phyloP scores from a whole-genome alignment of 257 asterid genomes.

The Nicotiana obtusifolia region DNA sequence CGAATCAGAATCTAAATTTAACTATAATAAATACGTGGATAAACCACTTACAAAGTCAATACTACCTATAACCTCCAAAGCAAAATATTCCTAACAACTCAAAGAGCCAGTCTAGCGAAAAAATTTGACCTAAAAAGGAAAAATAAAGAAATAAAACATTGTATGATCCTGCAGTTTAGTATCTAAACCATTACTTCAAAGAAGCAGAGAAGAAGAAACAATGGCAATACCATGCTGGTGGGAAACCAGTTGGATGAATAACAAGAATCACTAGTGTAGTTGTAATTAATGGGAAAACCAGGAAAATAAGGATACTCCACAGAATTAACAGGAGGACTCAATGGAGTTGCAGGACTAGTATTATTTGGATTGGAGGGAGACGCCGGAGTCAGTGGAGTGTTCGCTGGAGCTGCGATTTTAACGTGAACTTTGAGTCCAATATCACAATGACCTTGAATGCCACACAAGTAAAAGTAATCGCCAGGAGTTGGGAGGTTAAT shows the following conservation, averaged over 20 bases:
- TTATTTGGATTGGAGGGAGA: too few relatives aligned
- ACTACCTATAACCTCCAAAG: neutral
- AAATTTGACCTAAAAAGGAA: too few relatives aligned
- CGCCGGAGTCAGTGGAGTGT: too few relatives aligned
- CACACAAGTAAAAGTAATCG: neutral
- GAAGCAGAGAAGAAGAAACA: neutral
- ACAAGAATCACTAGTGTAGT: too few relatives aligned
- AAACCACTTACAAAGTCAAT: neutral
- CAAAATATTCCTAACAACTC: neutral
- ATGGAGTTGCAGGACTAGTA: too few relatives aligned
- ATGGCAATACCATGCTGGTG: neutral
- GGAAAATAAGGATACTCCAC: too few relatives aligned
- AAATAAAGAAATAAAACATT: too few relatives aligned
- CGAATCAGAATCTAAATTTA: neutral
- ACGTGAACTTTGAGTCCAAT: neutral
- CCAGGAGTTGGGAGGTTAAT: neutral
- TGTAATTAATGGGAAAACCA: too few relatives aligned
- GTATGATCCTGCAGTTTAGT: neutral
- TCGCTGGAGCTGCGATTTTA: neutral
- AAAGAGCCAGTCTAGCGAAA: neutral
- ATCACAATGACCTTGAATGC: neutral
- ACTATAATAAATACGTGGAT: neutral
- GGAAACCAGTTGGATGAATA: neutral
- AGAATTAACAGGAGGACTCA: too few relatives aligned
- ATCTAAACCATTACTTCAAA: neutral